These are phyloP conservation scores for Cymodocea nodosa DNA, from an alignment of 116 monocot genomes.

Conservation along the genomic window DNA sequence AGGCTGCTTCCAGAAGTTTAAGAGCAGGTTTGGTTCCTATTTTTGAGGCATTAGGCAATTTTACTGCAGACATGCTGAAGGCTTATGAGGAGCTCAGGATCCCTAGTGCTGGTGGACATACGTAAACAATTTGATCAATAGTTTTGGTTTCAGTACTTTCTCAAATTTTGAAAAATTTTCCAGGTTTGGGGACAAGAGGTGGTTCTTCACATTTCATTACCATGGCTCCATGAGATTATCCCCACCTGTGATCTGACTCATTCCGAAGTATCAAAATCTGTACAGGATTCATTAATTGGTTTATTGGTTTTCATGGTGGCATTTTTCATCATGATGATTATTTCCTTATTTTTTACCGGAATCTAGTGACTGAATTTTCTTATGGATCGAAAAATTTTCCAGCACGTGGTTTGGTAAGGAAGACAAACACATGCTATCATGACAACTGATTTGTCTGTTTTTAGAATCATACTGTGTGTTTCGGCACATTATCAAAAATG, in stretches of 20 bases:
- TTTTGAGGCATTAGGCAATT: constrained; percentile 47
- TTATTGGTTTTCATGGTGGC: constrained; percentile 5
- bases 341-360: neutral
- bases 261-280: neutral
- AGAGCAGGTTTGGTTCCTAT: constrained; percentile 41
- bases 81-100: constrained; percentile 45
- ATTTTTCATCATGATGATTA: neutral
- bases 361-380: too few relatives aligned
- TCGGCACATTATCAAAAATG: too few relatives aligned
- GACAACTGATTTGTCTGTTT: too few relatives aligned
- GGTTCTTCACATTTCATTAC: neutral
- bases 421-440: too few relatives aligned
- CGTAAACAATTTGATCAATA: neutral
- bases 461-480: too few relatives aligned
- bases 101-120: constrained; percentile 1
- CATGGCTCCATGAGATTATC: neutral
- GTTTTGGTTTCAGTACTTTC: neutral
- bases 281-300: constrained; percentile 5
- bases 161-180: neutral
- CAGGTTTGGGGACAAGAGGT: neutral
- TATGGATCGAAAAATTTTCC: too few relatives aligned
- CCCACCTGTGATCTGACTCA: neutral
- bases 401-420: too few relatives aligned
- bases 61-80: constrained; percentile 25
- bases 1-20: constrained; percentile 29